Conservation (phyloP, 208 protist species). For the Kentomonas sorsogonicus region DNA sequence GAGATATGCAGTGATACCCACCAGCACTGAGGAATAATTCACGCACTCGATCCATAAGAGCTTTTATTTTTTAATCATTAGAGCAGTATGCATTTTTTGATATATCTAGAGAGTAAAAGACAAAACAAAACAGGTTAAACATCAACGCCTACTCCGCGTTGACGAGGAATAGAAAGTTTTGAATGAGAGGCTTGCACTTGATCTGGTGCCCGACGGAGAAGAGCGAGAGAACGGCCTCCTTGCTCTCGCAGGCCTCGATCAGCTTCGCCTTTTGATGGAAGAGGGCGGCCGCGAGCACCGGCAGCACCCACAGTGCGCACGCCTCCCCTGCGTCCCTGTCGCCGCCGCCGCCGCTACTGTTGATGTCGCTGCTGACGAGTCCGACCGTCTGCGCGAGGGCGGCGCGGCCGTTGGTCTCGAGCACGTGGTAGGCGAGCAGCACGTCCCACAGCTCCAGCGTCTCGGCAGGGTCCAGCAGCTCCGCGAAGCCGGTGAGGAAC, state of each 20-base stretch:
- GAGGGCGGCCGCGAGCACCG: conserved; percentile 66
- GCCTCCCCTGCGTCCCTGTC: conserved; percentile 13
- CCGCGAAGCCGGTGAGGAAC: conserved; percentile 80
- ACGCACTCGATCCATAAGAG: too few relatives aligned
- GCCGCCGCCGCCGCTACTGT: conserved; percentile 2
- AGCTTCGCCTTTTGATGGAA: conserved; percentile 80
- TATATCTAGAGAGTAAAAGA: background rate
- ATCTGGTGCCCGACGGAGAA: conserved; percentile 62
- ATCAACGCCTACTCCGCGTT: background rate
- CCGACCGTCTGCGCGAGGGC: conserved; percentile 31
- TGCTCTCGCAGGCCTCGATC: conserved; percentile 47
- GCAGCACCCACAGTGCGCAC: conserved; percentile 73
- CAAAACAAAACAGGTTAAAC: background rate
- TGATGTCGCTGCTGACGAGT: conserved; percentile 9
- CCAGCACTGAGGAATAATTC: too few relatives aligned
- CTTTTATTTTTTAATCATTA: too few relatives aligned
- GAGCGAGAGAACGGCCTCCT: conserved; percentile 50
- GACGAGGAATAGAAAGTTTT: conserved; percentile 54
- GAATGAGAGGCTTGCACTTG: conserved; percentile 46
- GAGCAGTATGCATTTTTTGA: background rate
- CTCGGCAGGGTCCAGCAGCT: conserved; percentile 64
- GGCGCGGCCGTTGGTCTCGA: conserved; percentile 49
- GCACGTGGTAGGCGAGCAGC: conserved; percentile 69
- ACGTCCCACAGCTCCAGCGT: conserved; percentile 80
- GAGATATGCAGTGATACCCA: too few relatives aligned